Conservation (phyloP, 2,329 filamentous ascomycete species). For the Beauveria sp. region DNA sequence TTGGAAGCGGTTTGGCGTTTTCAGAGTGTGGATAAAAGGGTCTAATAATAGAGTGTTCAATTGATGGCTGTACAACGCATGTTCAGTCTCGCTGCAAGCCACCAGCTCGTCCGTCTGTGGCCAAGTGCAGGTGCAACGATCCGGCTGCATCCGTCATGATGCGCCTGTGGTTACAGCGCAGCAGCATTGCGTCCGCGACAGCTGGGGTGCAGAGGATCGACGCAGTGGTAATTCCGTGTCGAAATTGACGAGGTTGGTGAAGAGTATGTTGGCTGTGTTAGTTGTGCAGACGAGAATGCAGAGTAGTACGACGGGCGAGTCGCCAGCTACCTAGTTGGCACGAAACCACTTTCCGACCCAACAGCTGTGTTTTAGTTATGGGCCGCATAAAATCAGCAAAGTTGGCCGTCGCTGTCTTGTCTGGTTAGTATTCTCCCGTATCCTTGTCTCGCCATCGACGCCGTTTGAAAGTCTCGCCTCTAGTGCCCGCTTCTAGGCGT, state of each 20-base stretch:
- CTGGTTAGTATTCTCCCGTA: neutral
- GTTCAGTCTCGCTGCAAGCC: too few species aligned
- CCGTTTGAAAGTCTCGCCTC: neutral
- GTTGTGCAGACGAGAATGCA: too few species aligned
- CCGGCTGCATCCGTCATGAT: neutral
- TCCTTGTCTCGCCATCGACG: neutral
- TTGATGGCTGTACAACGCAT: too few species aligned
- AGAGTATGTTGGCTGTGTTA: too few species aligned
- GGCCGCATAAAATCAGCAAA: neutral
- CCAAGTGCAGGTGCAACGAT: neutral
- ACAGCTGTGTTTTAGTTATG: too few species aligned
- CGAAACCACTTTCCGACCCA: too few species aligned
- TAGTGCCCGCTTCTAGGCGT: neutral
- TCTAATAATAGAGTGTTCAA: too few species aligned
- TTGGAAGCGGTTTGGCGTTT: too few species aligned
- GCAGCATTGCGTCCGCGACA: neutral
- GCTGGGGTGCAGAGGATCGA: constrained; percentile 1
- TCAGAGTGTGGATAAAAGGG: too few species aligned
- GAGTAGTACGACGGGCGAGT: too few species aligned
- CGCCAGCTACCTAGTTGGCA: too few species aligned
- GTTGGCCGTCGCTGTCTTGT: neutral
- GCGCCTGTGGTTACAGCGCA: neutral
- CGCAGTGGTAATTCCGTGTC: neutral
- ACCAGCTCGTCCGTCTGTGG: too few species aligned
- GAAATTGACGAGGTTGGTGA: neutral